phyloP scores from a whole-genome alignment of 768 basidiomycete species.

The Tulasnella sp. region DNA sequence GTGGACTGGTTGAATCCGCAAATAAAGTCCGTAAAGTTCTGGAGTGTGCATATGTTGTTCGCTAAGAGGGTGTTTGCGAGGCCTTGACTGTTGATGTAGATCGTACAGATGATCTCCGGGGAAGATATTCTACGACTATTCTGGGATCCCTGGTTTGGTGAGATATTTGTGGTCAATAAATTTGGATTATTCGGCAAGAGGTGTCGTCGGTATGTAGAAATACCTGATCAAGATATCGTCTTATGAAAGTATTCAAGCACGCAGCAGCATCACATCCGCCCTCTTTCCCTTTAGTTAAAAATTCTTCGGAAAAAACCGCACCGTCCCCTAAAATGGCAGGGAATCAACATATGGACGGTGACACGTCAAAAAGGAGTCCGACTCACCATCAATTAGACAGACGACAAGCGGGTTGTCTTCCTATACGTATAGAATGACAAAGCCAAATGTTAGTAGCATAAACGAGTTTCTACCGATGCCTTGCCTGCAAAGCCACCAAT shows the following conservation, averaged over 20 bases:
- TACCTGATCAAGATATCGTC: neutral
- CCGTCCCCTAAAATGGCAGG: neutral
- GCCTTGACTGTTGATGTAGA: neutral
- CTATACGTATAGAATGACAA: no score
- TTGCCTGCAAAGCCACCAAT: no score
- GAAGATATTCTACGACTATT: neutral
- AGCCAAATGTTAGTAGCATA: no score
- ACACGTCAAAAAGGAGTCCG: neutral
- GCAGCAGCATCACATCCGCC: neutral
- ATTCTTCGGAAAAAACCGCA: neutral
- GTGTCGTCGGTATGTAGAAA: no score
- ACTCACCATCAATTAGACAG: conserved; percentile 5
- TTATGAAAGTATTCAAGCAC: neutral
- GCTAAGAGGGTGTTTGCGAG: neutral
- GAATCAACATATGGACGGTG: neutral
- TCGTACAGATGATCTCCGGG: neutral
- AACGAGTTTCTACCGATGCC: no score
- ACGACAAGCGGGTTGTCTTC: neutral
- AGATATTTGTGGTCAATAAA: no score
- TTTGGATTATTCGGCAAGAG: no score
- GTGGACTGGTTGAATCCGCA: conserved; percentile 59
- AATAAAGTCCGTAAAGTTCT: conserved; percentile 50
- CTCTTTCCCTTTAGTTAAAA: neutral
- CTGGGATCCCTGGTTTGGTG: no score
- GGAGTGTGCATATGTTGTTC: conserved; percentile 15